Evolutionary conservation across 2,329 filamentous ascomycete species (phyloP), one percentile per base, ranked within the genome.

Genomic region (Graphilbum sp.): DNA sequence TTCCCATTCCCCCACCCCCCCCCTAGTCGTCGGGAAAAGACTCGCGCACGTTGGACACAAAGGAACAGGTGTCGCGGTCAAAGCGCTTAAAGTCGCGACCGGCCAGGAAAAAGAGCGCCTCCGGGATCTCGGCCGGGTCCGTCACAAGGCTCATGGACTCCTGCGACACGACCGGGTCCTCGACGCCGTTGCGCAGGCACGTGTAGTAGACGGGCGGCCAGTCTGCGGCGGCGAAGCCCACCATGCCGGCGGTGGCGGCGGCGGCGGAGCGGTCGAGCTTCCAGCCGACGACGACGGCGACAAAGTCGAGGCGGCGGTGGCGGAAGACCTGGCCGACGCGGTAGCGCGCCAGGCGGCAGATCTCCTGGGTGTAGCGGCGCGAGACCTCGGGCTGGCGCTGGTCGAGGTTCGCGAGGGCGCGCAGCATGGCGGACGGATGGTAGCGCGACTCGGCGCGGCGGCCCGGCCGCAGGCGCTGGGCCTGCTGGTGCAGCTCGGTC

Each of bases 61-160:
- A 98, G 4, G 59, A 64, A 46, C 73, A 73, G 0, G 58, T 64
- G 25, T 60, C 61, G 5, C 55, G 51, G 56, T 95, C 83, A 66
- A 86, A 96, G 32, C 85, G 67, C 56, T 84, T 92, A 56, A 98
- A 96, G 55, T 83, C 84, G 49, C 78, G 79, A 1, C 90, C 90
- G 3, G 86, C 84, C 46, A 82, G 58, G 34, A 65, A 64, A 51
- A 84, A 68, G 44, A 92, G 63, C 19, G 69, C 49, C 4, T 68
- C 58, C 0, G 69, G 65, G 3, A 79, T 63, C 47, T 46, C 60
- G 54, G 37, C 54, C 34, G 50, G 47, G 38, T 69, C 58, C 5
- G 51, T 54, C 32, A 84, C 59, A n/a, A 76, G 58, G 41, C 75
- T 61, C 40, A 95, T 79, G 48, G 87, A 94, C 49, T 87, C 79